phyloP scores from a whole-genome alignment of 2,329 filamentous ascomycete species.

The Alternaria incomplexa region DNA sequence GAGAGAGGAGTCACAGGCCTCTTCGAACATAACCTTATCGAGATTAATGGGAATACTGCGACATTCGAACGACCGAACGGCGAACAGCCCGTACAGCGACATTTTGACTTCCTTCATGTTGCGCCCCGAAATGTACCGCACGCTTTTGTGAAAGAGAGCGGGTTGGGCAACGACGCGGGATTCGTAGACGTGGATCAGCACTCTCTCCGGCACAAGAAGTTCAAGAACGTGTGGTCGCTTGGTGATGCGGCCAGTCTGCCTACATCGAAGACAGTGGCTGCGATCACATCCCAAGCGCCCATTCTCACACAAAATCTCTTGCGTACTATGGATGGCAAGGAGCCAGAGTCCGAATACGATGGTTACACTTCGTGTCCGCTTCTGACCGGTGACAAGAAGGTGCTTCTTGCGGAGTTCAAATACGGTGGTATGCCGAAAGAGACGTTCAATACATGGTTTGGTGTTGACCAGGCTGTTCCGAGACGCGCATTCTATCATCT shows the following conservation, averaged over 20 bases:
- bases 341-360: conserved; percentile 36
- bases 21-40: conserved; percentile 47
- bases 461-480: conserved; percentile 63
- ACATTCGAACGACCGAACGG: conserved; percentile 36
- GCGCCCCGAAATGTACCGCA: conserved; percentile 47
- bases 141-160: conserved; percentile 43
- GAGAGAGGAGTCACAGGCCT: conserved; percentile 46
- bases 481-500: conserved; percentile 65
- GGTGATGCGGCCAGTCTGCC: conserved; percentile 47
- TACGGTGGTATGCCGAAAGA: conserved; percentile 68
- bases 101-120: conserved; percentile 47
- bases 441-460: conserved; percentile 62
- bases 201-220: conserved; percentile 46
- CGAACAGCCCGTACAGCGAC: conserved; percentile 31
- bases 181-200: conserved; percentile 46
- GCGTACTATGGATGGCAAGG: conserved; percentile 32
- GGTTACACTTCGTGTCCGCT: conserved; percentile 50
- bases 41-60: conserved; percentile 46
- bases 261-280: conserved; percentile 48
- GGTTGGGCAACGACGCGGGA: conserved; percentile 41
- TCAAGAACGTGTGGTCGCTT: conserved; percentile 46
- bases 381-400: conserved; percentile 62
- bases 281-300: conserved; percentile 47
- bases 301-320: conserved; percentile 45
- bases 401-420: conserved; percentile 69